Evolutionary conservation across 148 eudicot genomes (phyloP).

Genomic region (Camellia japonica): DNA sequence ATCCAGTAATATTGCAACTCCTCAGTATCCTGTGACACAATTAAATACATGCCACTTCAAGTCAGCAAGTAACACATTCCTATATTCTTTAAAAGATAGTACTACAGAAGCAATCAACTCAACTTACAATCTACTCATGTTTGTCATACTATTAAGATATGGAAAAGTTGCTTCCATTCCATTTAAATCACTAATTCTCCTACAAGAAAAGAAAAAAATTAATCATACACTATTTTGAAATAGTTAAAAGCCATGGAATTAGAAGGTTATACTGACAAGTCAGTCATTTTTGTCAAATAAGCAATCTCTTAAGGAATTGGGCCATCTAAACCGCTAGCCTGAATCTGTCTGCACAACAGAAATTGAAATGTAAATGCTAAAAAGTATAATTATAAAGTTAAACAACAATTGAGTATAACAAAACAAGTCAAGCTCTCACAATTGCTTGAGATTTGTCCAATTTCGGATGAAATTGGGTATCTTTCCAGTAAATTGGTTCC

Average conservation of each 20-base stretch:
- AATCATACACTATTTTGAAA: neutral
- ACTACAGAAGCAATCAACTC: neutral
- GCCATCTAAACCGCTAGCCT: conserved; percentile 41
- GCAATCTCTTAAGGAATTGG: conserved; percentile 41
- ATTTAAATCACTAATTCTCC: conserved; percentile 43
- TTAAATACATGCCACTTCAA: neutral
- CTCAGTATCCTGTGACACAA: conserved; percentile 27
- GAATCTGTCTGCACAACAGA: conserved; percentile 24
- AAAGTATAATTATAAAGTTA: neutral
- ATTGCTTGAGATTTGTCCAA: conserved; percentile 28
- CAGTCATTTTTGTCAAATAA: conserved; percentile 24
- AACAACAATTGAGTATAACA: neutral
- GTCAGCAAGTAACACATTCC: neutral
- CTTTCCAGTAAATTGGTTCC: conserved; percentile 37
- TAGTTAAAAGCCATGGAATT: neutral
- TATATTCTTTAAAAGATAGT: neutral
- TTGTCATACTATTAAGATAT: neutral
- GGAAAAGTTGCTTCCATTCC: conserved; percentile 25
- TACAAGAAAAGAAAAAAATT: conserved; percentile 1
- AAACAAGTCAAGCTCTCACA: conserved; percentile 25
- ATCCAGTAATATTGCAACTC: conserved; percentile 29
- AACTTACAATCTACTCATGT: conserved; percentile 24
- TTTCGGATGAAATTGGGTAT: conserved; percentile 39
- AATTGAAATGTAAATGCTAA: neutral
- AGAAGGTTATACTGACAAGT: conserved; percentile 32